phyloP scores from a whole-genome alignment of 225 moss, liverwort and hornwort species.

The Polytrichum commune region DNA sequence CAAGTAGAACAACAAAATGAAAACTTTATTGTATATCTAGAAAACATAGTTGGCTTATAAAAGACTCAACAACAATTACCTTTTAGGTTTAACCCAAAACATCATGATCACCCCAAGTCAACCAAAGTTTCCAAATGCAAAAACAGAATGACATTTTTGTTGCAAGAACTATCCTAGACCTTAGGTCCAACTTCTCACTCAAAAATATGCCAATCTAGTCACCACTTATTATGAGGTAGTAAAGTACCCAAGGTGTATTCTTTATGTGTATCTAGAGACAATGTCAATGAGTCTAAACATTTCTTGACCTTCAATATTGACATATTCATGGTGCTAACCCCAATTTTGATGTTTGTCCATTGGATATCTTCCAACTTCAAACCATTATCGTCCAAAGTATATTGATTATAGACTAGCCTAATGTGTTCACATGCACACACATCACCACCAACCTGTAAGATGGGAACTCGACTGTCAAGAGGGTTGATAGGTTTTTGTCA shows the following conservation, averaged over 20 bases:
- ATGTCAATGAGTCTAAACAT: background rate
- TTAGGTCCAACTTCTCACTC: background rate
- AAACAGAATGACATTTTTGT: background rate
- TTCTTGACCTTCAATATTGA: background rate
- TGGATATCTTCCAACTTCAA: slow-evolving; percentile 3
- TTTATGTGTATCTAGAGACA: background rate
- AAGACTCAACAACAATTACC: too few relatives aligned
- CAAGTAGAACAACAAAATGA: too few relatives aligned
- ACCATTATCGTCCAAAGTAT: background rate
- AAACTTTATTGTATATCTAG: too few relatives aligned
- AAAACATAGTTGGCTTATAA: too few relatives aligned
- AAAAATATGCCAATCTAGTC: background rate
- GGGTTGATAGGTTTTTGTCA: background rate
- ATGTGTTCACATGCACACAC: background rate
- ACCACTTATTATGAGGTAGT: background rate
- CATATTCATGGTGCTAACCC: background rate
- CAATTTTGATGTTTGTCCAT: background rate
- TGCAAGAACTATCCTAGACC: background rate
- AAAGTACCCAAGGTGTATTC: background rate
- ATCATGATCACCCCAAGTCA: too few relatives aligned
- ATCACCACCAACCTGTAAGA: background rate
- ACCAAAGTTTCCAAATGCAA: background rate
- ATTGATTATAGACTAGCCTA: background rate
- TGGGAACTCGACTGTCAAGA: background rate
- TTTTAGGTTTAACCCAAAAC: too few relatives aligned